Conservation (phyloP, 108 stramenopile genomes). For the Cylindrotheca closterium region DNA sequence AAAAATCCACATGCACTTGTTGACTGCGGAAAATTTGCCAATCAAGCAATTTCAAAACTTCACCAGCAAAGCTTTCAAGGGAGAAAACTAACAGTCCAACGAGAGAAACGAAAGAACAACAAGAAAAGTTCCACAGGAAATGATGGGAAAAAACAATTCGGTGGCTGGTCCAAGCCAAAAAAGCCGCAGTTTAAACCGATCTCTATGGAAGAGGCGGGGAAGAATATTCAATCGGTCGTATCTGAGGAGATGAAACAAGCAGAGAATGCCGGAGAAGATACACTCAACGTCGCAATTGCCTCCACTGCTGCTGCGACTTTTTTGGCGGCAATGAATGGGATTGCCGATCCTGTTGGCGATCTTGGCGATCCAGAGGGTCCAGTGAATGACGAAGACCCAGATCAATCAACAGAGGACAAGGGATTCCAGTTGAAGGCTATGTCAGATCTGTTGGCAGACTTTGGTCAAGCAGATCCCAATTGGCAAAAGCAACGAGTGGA, state of each 20-base stretch:
- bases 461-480: slow-evolving; percentile 72
- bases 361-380: neutral
- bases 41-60: slow-evolving; percentile 3
- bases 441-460: slow-evolving; percentile 60
- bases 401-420: neutral
- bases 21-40: slow-evolving; percentile 8
- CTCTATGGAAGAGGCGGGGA: slow-evolving; percentile 6
- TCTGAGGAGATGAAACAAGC: slow-evolving; percentile 6
- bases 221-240: slow-evolving; percentile 13
- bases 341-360: slow-evolving; percentile 1
- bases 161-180: neutral
- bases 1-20: slow-evolving; percentile 12
- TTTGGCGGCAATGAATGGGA: slow-evolving; percentile 17
- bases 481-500: slow-evolving; percentile 44
- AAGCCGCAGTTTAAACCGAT: slow-evolving; percentile 2
- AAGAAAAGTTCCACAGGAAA: slow-evolving; percentile 1
- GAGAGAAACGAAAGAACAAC: slow-evolving; percentile 10
- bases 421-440: slow-evolving; percentile 25
- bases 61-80: slow-evolving; percentile 18
- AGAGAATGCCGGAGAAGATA: slow-evolving; percentile 15
- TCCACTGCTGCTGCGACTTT: slow-evolving; percentile 30
- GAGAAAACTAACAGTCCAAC: slow-evolving; percentile 5
- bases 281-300: slow-evolving; percentile 26
- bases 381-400: neutral
- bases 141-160: neutral